Conservation (phyloP, 192 early-diverging fungal species). For the Entomortierella beljakovae region DNA sequence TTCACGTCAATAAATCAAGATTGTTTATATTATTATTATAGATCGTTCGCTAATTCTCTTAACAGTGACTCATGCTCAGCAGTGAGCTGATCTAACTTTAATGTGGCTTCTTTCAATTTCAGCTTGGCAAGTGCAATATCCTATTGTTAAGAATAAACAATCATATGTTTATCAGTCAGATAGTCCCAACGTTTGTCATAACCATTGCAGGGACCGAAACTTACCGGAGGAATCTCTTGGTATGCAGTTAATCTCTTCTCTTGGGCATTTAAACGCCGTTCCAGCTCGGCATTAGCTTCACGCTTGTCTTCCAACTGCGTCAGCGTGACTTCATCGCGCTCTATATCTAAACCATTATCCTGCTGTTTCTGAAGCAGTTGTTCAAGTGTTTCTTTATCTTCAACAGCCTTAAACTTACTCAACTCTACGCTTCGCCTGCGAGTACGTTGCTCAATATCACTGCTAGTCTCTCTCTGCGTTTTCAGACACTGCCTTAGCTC, state of each 20-base stretch:
- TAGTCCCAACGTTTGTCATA: not conserved
- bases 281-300: not conserved
- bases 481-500: constrained; percentile 1
- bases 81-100: constrained; percentile 18
- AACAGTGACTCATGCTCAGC: constrained; percentile 26
- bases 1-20: too few species aligned
- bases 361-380: constrained; percentile 5
- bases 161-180: not conserved
- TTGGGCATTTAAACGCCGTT: constrained; percentile 9
- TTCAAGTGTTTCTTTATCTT: constrained; percentile 2
- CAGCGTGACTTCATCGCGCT: constrained; percentile 15
- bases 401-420: constrained; percentile 5
- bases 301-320: constrained; percentile 22
- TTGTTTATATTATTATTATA: constrained; percentile 17
- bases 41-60: constrained; percentile 22
- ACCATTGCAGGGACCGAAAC: not conserved
- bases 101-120: constrained; percentile 21
- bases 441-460: constrained; percentile 33
- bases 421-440: constrained; percentile 34
- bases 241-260: constrained; percentile 16
- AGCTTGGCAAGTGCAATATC: constrained; percentile 35
- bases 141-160: constrained; percentile 2
- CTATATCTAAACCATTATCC: constrained; percentile 16
- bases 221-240: constrained; percentile 44
- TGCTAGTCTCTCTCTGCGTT: constrained; percentile 7